phyloP scores from a whole-genome alignment of 208 protist species.

The Leishmania major region DNA sequence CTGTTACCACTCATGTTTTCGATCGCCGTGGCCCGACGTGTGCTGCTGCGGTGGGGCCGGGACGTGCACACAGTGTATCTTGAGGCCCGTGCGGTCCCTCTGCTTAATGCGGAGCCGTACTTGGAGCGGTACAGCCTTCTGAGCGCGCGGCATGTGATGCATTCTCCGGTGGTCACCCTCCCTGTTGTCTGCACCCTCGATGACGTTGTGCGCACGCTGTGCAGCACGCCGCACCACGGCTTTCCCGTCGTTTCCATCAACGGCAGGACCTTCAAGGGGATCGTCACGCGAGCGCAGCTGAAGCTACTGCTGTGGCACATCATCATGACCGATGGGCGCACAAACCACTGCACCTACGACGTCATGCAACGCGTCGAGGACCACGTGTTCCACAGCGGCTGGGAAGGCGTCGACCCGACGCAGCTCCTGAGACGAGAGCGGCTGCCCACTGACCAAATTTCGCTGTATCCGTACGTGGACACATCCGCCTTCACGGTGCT shows the following conservation, averaged over 20 bases:
- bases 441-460: slow-evolving; percentile 18
- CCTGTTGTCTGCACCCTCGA: slow-evolving; percentile 39
- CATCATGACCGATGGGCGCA: slow-evolving; percentile 32
- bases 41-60: slow-evolving; percentile 39
- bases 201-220: slow-evolving; percentile 37
- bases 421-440: slow-evolving; percentile 2
- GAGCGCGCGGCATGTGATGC: slow-evolving; percentile 54
- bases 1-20: slow-evolving; percentile 59
- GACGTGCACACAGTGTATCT: slow-evolving; percentile 52
- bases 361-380: slow-evolving; percentile 35
- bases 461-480: slow-evolving; percentile 61
- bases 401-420: slow-evolving; percentile 25
- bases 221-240: slow-evolving; percentile 40
- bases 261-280: slow-evolving; percentile 56
- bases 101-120: slow-evolving; percentile 52
- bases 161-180: slow-evolving; percentile 34
- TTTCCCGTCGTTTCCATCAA: slow-evolving; percentile 58
- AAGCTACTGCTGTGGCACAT: slow-evolving; percentile 58
- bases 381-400: slow-evolving; percentile 31
- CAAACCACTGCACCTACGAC: slow-evolving; percentile 35
- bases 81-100: slow-evolving; percentile 41
- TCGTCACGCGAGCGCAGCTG: slow-evolving; percentile 44
- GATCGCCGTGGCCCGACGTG: slow-evolving; percentile 47
- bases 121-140: slow-evolving; percentile 50
- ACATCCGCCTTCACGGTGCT: slow-evolving; percentile 53